These are phyloP conservation scores for Salvia sclarea DNA, from an alignment of 305 asterid species.

Conservation along the genomic window DNA sequence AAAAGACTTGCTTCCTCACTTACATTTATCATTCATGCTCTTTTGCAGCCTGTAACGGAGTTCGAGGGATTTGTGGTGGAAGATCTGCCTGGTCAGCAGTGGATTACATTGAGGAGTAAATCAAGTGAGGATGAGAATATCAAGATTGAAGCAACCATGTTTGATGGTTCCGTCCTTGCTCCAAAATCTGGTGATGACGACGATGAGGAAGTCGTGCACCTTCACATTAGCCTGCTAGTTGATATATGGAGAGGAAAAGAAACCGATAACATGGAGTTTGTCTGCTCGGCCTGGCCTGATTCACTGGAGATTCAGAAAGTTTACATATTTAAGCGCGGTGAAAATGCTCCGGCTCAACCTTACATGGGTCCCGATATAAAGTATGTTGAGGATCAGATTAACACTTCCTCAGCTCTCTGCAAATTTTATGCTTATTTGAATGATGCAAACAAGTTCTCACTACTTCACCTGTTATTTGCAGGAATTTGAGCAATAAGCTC, in stretches of 20 bases:
- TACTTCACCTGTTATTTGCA: slow-evolving; percentile 33
- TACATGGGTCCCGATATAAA: slow-evolving; percentile 57
- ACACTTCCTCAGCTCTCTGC: background rate
- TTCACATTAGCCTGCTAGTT: slow-evolving; percentile 51
- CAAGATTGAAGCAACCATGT: slow-evolving; percentile 58
- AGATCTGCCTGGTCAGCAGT: slow-evolving; percentile 52
- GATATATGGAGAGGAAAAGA: slow-evolving; percentile 53
- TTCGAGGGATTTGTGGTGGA: slow-evolving; percentile 45
- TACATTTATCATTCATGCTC: background rate
- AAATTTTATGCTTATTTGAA: background rate
- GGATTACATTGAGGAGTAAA: slow-evolving; percentile 46
- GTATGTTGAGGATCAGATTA: slow-evolving; percentile 27
- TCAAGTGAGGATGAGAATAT: slow-evolving; percentile 41
- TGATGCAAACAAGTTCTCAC: slow-evolving; percentile 8
- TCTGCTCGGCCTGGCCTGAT: slow-evolving; percentile 59
- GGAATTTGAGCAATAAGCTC: slow-evolving; percentile 41
- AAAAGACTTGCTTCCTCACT: background rate
- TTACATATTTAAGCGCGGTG: slow-evolving; percentile 35
- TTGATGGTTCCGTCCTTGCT: slow-evolving; percentile 39
- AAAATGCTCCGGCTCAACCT: slow-evolving; percentile 35
- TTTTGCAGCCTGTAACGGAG: slow-evolving; percentile 38
- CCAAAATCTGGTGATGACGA: slow-evolving; percentile 35
- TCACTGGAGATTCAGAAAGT: slow-evolving; percentile 54
- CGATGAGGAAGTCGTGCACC: slow-evolving; percentile 35
- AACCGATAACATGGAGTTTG: slow-evolving; percentile 43